phyloP scores from a whole-genome alignment of 2,329 filamentous ascomycete genomes.

The Fusarium lateritium region DNA sequence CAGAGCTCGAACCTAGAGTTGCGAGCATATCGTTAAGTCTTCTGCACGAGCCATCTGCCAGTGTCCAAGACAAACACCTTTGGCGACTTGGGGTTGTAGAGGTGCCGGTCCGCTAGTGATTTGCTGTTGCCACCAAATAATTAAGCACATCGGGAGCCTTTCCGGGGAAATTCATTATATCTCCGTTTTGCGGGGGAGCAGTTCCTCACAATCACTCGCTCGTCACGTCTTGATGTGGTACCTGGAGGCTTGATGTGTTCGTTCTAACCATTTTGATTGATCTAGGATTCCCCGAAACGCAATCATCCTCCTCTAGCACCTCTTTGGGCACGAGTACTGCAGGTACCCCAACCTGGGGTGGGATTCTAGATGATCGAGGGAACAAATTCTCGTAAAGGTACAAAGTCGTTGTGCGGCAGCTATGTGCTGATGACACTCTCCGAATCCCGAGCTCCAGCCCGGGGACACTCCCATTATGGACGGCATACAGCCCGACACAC shows the following conservation, averaged over 20 bases:
- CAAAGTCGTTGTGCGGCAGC: conserved; percentile 32
- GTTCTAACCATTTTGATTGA: conserved; percentile 45
- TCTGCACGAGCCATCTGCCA: conserved; percentile 1
- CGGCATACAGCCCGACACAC: conserved; percentile 37
- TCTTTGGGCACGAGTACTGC: conserved; percentile 38
- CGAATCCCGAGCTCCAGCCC: conserved; percentile 46
- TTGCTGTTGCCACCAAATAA: background rate
- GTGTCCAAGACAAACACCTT: background rate
- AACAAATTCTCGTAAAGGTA: conserved; percentile 43
- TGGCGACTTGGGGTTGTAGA: background rate
- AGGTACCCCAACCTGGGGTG: conserved; percentile 40
- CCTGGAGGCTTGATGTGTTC: conserved; percentile 20
- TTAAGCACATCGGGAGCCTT: conserved; percentile 22
- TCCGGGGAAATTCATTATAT: conserved; percentile 21
- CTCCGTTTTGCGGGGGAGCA: conserved; percentile 43
- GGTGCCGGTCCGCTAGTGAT: conserved; percentile 3
- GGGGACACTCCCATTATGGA: conserved; percentile 38
- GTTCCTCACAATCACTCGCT: conserved; percentile 38
- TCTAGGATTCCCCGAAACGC: conserved; percentile 38
- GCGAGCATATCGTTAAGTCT: background rate
- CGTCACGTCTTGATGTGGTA: conserved; percentile 14
- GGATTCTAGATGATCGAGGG: conserved; percentile 44
- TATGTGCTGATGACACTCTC: conserved; percentile 38
- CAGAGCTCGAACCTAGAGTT: background rate
- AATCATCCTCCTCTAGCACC: conserved; percentile 37